Evolutionary conservation across 441 rosid genomes (phyloP).

Genomic region (Populus hybrid): DNA sequence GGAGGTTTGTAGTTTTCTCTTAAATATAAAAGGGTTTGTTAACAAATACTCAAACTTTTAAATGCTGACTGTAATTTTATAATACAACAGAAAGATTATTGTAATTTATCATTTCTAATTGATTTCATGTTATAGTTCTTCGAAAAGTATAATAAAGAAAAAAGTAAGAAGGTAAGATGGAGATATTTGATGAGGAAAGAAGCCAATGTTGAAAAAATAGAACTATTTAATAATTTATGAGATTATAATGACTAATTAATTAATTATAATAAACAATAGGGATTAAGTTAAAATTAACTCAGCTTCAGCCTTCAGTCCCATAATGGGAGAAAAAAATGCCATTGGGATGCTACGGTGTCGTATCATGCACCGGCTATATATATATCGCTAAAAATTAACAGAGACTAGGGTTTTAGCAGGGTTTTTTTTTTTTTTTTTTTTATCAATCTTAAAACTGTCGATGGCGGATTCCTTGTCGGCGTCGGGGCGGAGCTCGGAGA

Average conservation of each 20-base stretch:
- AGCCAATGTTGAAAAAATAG: not conserved
- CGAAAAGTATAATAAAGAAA: not conserved
- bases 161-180: too few relatives aligned
- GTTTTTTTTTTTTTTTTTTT: not conserved
- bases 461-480: conserved; percentile 60
- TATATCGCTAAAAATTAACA: not conserved
- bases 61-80: not conserved
- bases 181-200: not conserved
- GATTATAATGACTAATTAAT: too few relatives aligned
- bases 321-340: not conserved
- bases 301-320: too few relatives aligned
- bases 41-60: not conserved
- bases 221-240: too few relatives aligned
- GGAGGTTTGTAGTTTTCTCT: not conserved
- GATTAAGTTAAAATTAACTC: too few relatives aligned
- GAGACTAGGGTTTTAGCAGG: not conserved
- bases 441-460: not conserved
- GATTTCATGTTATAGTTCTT: not conserved
- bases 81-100: not conserved
- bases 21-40: too few relatives aligned
- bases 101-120: not conserved
- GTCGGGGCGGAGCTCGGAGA: conserved; percentile 76
- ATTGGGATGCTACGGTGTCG: not conserved
- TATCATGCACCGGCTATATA: not conserved
- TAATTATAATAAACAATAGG: too few relatives aligned